These are phyloP conservation scores for Chlorella vulgaris DNA, from an alignment of 139 green algal species.

Conservation along the genomic window DNA sequence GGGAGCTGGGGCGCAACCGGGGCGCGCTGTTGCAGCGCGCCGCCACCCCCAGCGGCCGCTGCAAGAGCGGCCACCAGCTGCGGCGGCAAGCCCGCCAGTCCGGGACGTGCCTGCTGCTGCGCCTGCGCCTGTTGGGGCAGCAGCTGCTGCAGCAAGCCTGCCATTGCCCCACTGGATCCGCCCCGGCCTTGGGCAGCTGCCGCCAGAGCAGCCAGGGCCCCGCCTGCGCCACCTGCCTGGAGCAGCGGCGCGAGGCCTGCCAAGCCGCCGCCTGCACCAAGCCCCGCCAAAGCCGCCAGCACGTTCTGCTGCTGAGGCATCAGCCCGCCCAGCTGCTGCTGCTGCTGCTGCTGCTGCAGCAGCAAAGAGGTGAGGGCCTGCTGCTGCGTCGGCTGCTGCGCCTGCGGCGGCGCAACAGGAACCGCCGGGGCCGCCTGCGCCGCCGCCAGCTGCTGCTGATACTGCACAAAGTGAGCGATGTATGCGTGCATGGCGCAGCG, in stretches of 20 bases:
- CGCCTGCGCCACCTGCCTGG: background rate
- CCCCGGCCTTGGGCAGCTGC: background rate
- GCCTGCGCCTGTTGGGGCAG: background rate
- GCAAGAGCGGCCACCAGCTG: background rate
- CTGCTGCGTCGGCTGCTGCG: background rate
- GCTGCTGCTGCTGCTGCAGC: background rate
- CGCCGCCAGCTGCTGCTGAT: constrained; percentile 39
- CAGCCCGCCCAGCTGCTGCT: background rate
- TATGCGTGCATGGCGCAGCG: constrained; percentile 72
- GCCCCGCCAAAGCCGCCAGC: background rate
- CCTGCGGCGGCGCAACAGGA: background rate
- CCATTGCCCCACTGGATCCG: background rate
- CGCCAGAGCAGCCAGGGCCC: constrained; percentile 7
- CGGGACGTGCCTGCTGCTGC: background rate
- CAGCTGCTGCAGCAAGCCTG: constrained; percentile 6
- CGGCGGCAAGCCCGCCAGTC: background rate
- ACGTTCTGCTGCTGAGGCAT: background rate
- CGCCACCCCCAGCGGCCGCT: background rate
- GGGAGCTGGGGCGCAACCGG: background rate
- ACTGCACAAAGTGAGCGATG: constrained; percentile 72
- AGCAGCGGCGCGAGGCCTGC: constrained; percentile 15
- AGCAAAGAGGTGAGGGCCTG: background rate
- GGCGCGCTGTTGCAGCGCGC: background rate
- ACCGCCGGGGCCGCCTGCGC: constrained; percentile 22
- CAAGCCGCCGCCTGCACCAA: background rate